Conservation (phyloP, 495 filamentous ascomycete genomes). For the Aspergillus olivimuriae region DNA sequence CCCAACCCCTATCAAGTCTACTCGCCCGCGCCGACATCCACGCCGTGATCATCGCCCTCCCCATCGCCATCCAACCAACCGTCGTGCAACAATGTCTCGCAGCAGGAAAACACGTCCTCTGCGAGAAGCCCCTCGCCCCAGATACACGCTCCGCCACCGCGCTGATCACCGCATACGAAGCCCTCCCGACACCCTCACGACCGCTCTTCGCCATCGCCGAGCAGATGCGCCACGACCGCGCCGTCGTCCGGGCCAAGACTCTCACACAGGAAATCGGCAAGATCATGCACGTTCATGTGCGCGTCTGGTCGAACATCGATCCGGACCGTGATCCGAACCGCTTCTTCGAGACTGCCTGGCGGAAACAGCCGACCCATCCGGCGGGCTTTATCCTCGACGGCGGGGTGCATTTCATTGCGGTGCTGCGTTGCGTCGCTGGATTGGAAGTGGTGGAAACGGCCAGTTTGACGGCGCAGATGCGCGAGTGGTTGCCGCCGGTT, state of each 20-base stretch:
- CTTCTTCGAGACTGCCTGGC: slow-evolving; percentile 39
- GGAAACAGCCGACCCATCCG: slow-evolving; percentile 58
- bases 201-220: slow-evolving; percentile 53
- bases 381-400: slow-evolving; percentile 68
- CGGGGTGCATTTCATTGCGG: slow-evolving; percentile 63
- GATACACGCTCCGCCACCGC: slow-evolving; percentile 49
- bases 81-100: slow-evolving; percentile 10
- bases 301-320: not conserved
- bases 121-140: slow-evolving; percentile 63
- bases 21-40: slow-evolving; percentile 17
- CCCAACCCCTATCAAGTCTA: slow-evolving; percentile 14
- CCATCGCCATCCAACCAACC: slow-evolving; percentile 15
- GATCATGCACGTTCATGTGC: not conserved
- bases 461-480: slow-evolving; percentile 49
- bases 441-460: slow-evolving; percentile 34
- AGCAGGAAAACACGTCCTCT: slow-evolving; percentile 23
- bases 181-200: slow-evolving; percentile 8
- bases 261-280: not conserved
- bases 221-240: slow-evolving; percentile 60
- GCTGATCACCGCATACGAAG: slow-evolving; percentile 48
- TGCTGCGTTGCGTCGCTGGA: slow-evolving; percentile 45
- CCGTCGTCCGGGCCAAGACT: not conserved
- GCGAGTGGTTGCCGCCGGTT: slow-evolving; percentile 55
- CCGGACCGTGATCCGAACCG: slow-evolving; percentile 27
- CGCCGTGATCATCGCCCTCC: slow-evolving; percentile 19